A percentile compares a stretch with the other conserved stretches of the same genome.
phyloP scores from a whole-genome alignment of 1,139 yeast genomes.

The Yamadazyma oceani region DNA sequence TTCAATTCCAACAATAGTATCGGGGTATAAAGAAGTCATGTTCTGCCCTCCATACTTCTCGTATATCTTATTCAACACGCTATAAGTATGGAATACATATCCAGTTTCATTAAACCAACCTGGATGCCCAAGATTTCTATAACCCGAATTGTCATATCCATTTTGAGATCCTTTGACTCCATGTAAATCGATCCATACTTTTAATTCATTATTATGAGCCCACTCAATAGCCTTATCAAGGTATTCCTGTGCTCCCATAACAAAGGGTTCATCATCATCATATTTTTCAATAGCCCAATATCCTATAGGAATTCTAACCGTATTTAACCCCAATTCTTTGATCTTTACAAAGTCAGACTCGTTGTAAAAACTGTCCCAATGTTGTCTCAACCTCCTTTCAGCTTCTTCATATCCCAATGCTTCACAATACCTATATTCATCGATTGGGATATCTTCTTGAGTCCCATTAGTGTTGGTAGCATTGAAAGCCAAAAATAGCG shows the following conservation, averaged over 20 bases:
- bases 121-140: slow-evolving; percentile 55
- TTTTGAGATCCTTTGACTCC: slow-evolving; percentile 97
- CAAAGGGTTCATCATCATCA: slow-evolving; percentile 71
- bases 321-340: slow-evolving; percentile 67
- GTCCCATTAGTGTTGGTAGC: slow-evolving; percentile 23
- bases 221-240: slow-evolving; percentile 76
- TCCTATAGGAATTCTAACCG: slow-evolving; percentile 90
- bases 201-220: slow-evolving; percentile 62
- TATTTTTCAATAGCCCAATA: slow-evolving; percentile 85
- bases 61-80: slow-evolving; percentile 46
- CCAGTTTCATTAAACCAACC: slow-evolving; percentile 49
- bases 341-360: slow-evolving; percentile 71
- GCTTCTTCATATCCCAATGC: slow-evolving; percentile 65
- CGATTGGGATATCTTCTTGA: slow-evolving; percentile 62
- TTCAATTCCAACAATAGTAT: slow-evolving; percentile 81
- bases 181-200: slow-evolving; percentile 90
- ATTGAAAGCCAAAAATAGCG: slow-evolving; percentile 58
- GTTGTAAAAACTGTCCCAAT: slow-evolving; percentile 80
- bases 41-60: slow-evolving; percentile 63
- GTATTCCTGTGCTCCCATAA: slow-evolving; percentile 76
- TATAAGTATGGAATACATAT: slow-evolving; percentile 52
- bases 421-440: slow-evolving; percentile 76
- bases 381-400: slow-evolving; percentile 50
- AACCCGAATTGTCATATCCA: slow-evolving; percentile 94
- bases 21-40: slow-evolving; percentile 49